A percentile compares a stretch with the other conserved stretches of the same genome.
Evolutionary conservation across 2,329 filamentous ascomycete genomes (phyloP).

Genomic region (Nigrospora osmanthi): DNA sequence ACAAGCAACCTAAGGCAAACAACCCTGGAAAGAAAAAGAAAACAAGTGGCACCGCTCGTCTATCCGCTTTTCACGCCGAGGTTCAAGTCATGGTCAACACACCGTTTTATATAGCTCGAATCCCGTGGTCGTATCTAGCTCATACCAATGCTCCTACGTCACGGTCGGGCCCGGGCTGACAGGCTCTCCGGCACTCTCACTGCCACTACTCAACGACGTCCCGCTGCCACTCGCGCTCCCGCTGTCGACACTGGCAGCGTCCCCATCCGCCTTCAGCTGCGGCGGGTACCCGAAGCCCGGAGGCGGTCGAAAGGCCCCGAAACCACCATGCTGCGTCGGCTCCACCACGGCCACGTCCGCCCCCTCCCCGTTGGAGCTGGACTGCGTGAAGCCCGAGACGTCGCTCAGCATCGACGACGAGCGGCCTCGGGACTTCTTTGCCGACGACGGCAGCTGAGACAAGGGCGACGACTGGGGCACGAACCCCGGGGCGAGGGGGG

Average conservation of each 20-base stretch:
- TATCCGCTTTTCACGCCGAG: too few species aligned
- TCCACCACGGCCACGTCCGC: slow-evolving; percentile 11
- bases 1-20: too few species aligned
- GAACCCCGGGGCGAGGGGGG: slow-evolving; percentile 29
- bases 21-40: too few species aligned
- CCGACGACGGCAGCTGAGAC: slow-evolving; percentile 19
- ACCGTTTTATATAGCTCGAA: too few species aligned
- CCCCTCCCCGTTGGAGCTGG: slow-evolving; percentile 44
- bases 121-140: too few species aligned
- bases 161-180: slow-evolving; percentile 35
- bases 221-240: slow-evolving; percentile 39
- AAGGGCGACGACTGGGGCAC: slow-evolving; percentile 22
- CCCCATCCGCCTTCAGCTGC: slow-evolving; percentile 15
- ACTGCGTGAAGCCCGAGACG: slow-evolving; percentile 59
- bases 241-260: slow-evolving; percentile 24
- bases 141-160: too few species aligned
- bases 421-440: slow-evolving; percentile 35
- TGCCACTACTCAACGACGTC: slow-evolving; percentile 34
- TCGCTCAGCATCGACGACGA: slow-evolving; percentile 62
- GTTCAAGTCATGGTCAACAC: too few species aligned
- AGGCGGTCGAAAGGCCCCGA: slow-evolving; percentile 14
- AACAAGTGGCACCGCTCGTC: too few species aligned
- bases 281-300: slow-evolving; percentile 18
- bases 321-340: slow-evolving; percentile 8
- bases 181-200: slow-evolving; percentile 41